Conservation (phyloP, 768 basidiomycete genomes). For the Pholiota molesta region DNA sequence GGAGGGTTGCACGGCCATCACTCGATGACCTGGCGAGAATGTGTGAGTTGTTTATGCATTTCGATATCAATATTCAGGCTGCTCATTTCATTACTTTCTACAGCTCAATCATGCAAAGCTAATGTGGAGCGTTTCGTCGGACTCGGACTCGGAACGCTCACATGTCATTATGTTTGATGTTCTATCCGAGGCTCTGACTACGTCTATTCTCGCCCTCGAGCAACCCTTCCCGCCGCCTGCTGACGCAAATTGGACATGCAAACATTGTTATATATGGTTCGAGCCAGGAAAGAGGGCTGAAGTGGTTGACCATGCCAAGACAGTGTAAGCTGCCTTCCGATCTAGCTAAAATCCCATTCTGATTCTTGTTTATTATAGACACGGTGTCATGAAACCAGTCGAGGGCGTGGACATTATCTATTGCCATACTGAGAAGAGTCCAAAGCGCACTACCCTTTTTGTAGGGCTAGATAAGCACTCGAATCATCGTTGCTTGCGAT, state of each 20-base stretch:
- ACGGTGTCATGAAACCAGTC: neutral
- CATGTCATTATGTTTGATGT: neutral
- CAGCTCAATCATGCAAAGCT: neutral
- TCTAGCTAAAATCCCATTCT: neutral
- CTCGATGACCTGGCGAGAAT: conserved; percentile 6
- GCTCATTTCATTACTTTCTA: neutral
- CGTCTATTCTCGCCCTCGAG: neutral
- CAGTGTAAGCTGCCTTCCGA: neutral
- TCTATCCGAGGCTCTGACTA: neutral
- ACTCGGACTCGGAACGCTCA: too few species aligned
- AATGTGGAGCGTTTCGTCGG: neutral
- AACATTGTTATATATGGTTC: neutral
- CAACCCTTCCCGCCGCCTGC: neutral
- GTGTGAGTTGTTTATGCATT: neutral
- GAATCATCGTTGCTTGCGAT: conserved; percentile 4
- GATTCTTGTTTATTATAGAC: neutral
- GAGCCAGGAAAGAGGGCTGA: neutral
- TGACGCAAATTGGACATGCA: neutral
- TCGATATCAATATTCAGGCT: neutral
- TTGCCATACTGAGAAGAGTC: neutral
- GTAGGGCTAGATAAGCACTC: neutral
- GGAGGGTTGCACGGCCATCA: neutral
- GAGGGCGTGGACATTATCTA: neutral
- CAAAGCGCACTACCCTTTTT: neutral
- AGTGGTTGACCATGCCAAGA: neutral